Base-by-base conservation (phyloP, 768 basidiomycete species). In the Boletus bicolor region DNA sequence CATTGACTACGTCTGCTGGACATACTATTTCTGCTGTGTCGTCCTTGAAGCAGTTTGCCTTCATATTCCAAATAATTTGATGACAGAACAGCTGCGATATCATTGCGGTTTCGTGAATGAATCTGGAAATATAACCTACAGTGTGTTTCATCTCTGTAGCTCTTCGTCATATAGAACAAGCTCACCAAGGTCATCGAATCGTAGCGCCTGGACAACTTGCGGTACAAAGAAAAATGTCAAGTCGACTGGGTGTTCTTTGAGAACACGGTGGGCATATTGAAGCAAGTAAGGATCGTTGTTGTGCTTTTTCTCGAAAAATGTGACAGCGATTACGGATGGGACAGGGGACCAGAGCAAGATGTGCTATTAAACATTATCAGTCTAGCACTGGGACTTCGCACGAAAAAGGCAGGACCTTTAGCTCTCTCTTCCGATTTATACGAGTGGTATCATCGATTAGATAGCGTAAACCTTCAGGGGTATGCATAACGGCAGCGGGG, bases 41-140 rank as follows among this genome's bases (percentile, higher is more conserved):
- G 64, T 94, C 96, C 64, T 89, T 92, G 71, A 85, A 97, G 58
- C 91, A 93, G 66, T 99, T 99, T 5, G 97, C 97, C 66, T 96
- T 96, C 97, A 98, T 98, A 70, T 98, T 99, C 97, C 97, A 99
- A 58, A 99, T 92, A 60, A 98, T 98, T 75, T 99, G 97, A 68
- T 99, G 97, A 68, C 97, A 99, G 76, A 99, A 99, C 24, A 93
- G 73, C 69, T 96, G 95, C 2, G 96, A 98, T 50, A 98, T 93
- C 74, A 92, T 96, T 7, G 96, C 89, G 0, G 95, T 97, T 75
- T 98, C 95, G 61, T 94, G 93, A 62, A 98, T 92, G 79, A 98
- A 99, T 21, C 86, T 85, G 55, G 89, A 83, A 30, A 98, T 93
- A 72, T 98, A 98, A 17, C 92, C 96, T 95, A 59, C 3, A 32